Percentiles rank a stretch among this genome's conserved stretches.
phyloP scores from a whole-genome alignment of 2,329 filamentous ascomycete genomes.

The Plectosphaerella plurivora region DNA sequence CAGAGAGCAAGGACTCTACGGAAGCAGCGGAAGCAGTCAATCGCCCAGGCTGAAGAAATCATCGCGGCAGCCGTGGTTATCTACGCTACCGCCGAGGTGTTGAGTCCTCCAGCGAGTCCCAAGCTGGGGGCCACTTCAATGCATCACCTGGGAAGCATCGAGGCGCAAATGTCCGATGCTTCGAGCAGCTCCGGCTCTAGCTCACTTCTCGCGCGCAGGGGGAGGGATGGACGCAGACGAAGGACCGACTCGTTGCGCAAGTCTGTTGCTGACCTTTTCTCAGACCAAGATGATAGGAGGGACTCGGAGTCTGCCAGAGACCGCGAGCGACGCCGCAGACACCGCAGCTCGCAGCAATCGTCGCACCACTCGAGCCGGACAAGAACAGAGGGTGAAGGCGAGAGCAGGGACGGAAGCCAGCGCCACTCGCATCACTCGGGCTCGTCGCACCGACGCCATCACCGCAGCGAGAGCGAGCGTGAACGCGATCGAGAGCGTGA shows the following conservation, averaged over 20 bases:
- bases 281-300: slow-evolving; percentile 37
- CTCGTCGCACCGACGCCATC: slow-evolving; percentile 20
- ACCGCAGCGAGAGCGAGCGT: slow-evolving; percentile 28
- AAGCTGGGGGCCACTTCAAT: slow-evolving; percentile 2
- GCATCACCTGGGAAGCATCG: background rate
- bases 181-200: slow-evolving; percentile 17
- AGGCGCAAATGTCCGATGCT: slow-evolving; percentile 13
- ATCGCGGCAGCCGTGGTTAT: slow-evolving; percentile 50
- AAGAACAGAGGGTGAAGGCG: slow-evolving; percentile 23
- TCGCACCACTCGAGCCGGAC: slow-evolving; percentile 25
- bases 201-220: background rate
- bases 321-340: slow-evolving; percentile 34
- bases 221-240: slow-evolving; percentile 19
- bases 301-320: slow-evolving; percentile 22
- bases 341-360: slow-evolving; percentile 31
- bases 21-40: slow-evolving; percentile 38
- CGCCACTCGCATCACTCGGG: slow-evolving; percentile 16
- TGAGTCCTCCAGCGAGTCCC: slow-evolving; percentile 36
- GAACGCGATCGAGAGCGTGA: slow-evolving; percentile 14
- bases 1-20: slow-evolving; percentile 38
- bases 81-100: slow-evolving; percentile 44
- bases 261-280: slow-evolving; percentile 51
- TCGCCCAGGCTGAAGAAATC: slow-evolving; percentile 45
- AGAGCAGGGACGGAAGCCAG: slow-evolving; percentile 19
- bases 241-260: slow-evolving; percentile 30